Evolutionary conservation across 2,329 filamentous ascomycete species (phyloP), one percentile per base, ranked within the genome.

Genomic region (Fusarium floridanum): DNA sequence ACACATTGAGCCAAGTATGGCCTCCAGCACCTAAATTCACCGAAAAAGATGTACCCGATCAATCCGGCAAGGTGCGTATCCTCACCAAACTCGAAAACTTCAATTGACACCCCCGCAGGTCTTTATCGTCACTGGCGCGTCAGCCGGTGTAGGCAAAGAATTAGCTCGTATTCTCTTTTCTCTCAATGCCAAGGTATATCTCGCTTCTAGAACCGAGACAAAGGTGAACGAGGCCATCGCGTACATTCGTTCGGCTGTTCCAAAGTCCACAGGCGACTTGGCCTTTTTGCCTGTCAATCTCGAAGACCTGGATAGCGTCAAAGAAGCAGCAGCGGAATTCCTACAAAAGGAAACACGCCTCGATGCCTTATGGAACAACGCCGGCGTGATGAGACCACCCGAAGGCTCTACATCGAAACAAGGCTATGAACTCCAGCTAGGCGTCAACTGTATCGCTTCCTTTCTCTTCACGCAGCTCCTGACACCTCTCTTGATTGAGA

Each of bases 111-210:
- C 6, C 32, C 32, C 27, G 22, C 27, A 82, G 81, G 86, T 89
- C 36, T 87, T 83, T 78, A 84, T 91, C 43, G 83, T 91, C 6
- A 91, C 81, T 0, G 81, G 80, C n/a, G 71, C 76, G 48, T 80
- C 80, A 53, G 74, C 75, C 0, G 80, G 81, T 83, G 81, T 89
- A 4, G 89, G 88, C 6, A 83, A 85, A 27, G 86, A 89, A 67
- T 81, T 90, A 3, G 81, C 81, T 39, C 83, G 83, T 32, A 85
- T 90, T 4, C 82, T 91, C 6, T 91, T 90, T 76, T 77, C 81
- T 5, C 84, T 83, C 17, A 87, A 88, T 63, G 88, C 82, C 17
- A 88, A 81, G 4, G 84, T 91, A 27, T 90, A 90, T 73, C 76
- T 90, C 37, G 87, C 87, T 4, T 85, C 84, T 0, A 86, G 88